Evolutionary conservation across 2,329 filamentous ascomycete species (phyloP), one percentile per base, ranked within the genome.

Genomic region (Fusarium ramigenum): DNA sequence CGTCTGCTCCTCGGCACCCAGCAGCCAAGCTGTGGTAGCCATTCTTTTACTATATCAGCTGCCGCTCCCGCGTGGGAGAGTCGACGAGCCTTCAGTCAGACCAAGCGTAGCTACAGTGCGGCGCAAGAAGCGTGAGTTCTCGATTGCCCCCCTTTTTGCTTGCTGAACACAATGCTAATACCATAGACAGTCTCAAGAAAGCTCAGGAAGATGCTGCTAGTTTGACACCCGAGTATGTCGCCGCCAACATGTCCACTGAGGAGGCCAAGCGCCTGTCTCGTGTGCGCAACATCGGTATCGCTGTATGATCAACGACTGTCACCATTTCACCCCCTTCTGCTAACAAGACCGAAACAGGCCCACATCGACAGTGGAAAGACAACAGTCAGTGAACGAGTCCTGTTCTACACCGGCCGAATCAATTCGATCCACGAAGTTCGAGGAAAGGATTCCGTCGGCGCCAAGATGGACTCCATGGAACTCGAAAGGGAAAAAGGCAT

Each of bases 401-500:
- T 99, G 64, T 99, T 95, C 89, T 99, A 99, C 84, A 98, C 96
- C 62, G 96, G 96, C 75, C 93, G 96, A 81, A 98, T 98, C 85
- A 97, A 97, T 82, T 89, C 94, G 37, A 98, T 99, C 79, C 96
- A 99, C 86, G 96, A 99, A 85, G 96, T 99, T 47, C 91, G 96
- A 79, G 95, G 95, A 67, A 95, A 96, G 80, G 96, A 99, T 88
- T 90, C 93, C 40, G 95, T 98, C 44, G 96, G 96, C 74, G 96
- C 96, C 69, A 99, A 99, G 87, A 99, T 99, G 96, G 96, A 99
- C 86, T 98, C 95, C 32, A 99, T 99, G 96, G 96, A 99, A 78
- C 87, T 99, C 76, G 96, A 99, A 85, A 90, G 96, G 83, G 96
- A 98, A 83, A 97, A 98, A 87, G 96, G 96, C 79, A 99, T 99